These are phyloP conservation scores for Saccharomyces pastorianus DNA, from an alignment of 1,139 yeast genomes.

Conservation along the genomic window DNA sequence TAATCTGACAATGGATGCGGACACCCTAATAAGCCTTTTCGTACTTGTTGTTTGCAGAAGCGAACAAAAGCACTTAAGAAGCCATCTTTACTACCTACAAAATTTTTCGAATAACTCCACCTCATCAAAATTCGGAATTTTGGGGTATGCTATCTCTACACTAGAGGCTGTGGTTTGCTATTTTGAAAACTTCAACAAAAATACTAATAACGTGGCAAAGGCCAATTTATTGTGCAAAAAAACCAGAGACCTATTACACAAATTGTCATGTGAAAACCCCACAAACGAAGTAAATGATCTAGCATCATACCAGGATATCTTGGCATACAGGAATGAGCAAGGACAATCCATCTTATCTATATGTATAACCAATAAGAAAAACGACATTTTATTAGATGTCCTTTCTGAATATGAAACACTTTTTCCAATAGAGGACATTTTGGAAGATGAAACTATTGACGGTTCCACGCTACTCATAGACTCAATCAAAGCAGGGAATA, in stretches of 20 bases:
- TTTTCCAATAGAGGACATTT: slow-evolving; percentile 57
- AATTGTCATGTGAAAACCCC: slow-evolving; percentile 21
- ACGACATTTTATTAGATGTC: slow-evolving; percentile 37
- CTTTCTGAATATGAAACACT: slow-evolving; percentile 42
- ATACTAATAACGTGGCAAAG: slow-evolving; percentile 5
- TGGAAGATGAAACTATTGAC: slow-evolving; percentile 51
- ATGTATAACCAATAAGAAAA: slow-evolving; percentile 41
- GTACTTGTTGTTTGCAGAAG: slow-evolving; percentile 66
- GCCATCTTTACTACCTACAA: slow-evolving; percentile 59
- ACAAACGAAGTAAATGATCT: slow-evolving; percentile 31
- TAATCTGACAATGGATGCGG: slow-evolving; percentile 56
- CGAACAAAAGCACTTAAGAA: slow-evolving; percentile 48
- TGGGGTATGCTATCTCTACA: slow-evolving; percentile 65
- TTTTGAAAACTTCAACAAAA: slow-evolving; percentile 18
- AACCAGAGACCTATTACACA: slow-evolving; percentile 2
- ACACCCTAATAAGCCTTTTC: slow-evolving; percentile 64
- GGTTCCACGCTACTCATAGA: slow-evolving; percentile 51
- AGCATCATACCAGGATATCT: slow-evolving; percentile 5
- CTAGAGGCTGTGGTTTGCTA: slow-evolving; percentile 75
- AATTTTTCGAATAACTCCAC: slow-evolving; percentile 47
- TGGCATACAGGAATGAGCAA: slow-evolving; percentile 43
- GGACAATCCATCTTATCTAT: slow-evolving; percentile 65
- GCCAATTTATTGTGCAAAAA: slow-evolving; percentile 6
- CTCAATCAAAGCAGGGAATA: slow-evolving; percentile 51
- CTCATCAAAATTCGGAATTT: slow-evolving; percentile 39